phyloP scores from a whole-genome alignment of 371 early-diverging fungal species.

The Thermomucor indicae-seudaticae region DNA sequence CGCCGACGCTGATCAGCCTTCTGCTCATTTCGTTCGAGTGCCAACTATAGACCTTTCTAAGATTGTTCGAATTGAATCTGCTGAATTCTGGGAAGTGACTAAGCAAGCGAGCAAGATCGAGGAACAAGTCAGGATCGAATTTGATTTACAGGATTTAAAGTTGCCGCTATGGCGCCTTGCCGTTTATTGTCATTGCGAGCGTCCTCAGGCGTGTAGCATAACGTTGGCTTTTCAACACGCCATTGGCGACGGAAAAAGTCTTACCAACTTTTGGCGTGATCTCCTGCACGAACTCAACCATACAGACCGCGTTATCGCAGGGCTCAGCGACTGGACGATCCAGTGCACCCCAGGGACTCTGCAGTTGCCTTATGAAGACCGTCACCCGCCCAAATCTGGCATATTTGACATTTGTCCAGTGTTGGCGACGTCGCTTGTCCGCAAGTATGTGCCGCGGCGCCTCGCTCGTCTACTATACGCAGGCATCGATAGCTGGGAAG shows the following conservation, averaged over 20 bases:
- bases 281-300: constrained; percentile 19
- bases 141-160: constrained; percentile 14
- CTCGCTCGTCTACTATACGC: background rate
- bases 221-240: constrained; percentile 22
- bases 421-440: background rate
- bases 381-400: constrained; percentile 11
- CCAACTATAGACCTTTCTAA: constrained; percentile 14
- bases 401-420: constrained; percentile 12
- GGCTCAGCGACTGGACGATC: background rate
- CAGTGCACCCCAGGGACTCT: background rate
- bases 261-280: constrained; percentile 21
- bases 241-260: constrained; percentile 34
- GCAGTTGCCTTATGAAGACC: constrained; percentile 18
- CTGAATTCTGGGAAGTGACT: constrained; percentile 8
- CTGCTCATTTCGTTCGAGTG: constrained; percentile 21
- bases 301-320: background rate
- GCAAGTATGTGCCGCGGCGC: constrained; percentile 12
- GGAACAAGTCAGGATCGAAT: constrained; percentile 14
- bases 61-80: constrained; percentile 5
- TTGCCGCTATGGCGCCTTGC: constrained; percentile 35
- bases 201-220: constrained; percentile 9
- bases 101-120: too few species aligned
- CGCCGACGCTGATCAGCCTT: constrained; percentile 9
- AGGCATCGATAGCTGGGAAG: constrained; percentile 21
- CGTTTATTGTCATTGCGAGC: constrained; percentile 6